phyloP scores from a whole-genome alignment of 345 rosid genomes.

The Acer saccharum region DNA sequence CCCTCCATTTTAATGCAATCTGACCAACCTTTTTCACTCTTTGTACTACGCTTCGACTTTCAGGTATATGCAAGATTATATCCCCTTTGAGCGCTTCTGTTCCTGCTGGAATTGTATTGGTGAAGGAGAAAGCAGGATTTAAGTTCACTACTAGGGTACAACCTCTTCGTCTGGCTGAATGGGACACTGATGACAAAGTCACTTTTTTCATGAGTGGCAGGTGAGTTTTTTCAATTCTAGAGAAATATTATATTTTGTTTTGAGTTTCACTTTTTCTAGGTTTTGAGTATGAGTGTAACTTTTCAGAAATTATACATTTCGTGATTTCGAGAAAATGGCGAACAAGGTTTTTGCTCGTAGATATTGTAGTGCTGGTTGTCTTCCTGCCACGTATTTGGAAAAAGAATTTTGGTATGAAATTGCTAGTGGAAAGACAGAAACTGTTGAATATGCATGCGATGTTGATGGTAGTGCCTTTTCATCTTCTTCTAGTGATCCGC shows the following conservation, averaged over 20 bases:
- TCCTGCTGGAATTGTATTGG: slow-evolving; percentile 93
- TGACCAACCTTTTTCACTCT: not conserved
- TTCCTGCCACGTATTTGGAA: slow-evolving; percentile 92
- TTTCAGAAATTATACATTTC: slow-evolving; percentile 92
- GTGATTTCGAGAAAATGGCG: slow-evolving; percentile 98
- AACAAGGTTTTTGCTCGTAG: slow-evolving; percentile 93
- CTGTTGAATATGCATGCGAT: slow-evolving; percentile 99
- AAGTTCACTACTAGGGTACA: slow-evolving; percentile 98
- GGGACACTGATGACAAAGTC: slow-evolving; percentile 91
- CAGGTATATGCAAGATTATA: slow-evolving; percentile 95
- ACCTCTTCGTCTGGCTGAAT: slow-evolving; percentile 97
- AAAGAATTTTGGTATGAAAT: slow-evolving; percentile 99
- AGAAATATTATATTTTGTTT: slow-evolving; percentile 12
- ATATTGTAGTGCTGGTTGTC: slow-evolving; percentile 88
- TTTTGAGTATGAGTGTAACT: slow-evolving; percentile 31
- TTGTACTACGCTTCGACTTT: slow-evolving; percentile 7
- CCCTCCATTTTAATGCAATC: not conserved
- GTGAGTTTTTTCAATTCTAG: slow-evolving; percentile 42
- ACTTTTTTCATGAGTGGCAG: slow-evolving; percentile 99
- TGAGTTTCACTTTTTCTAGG: slow-evolving; percentile 21
- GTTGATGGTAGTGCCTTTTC: slow-evolving; percentile 99
- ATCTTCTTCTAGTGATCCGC: slow-evolving; percentile 79
- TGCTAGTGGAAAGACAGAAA: slow-evolving; percentile 90
- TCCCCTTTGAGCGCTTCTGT: slow-evolving; percentile 85
- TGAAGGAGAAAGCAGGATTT: slow-evolving; percentile 85